Evolutionary conservation across 2,329 filamentous ascomycete genomes (phyloP).

Genomic region (Colletotrichum orchidophilum): DNA sequence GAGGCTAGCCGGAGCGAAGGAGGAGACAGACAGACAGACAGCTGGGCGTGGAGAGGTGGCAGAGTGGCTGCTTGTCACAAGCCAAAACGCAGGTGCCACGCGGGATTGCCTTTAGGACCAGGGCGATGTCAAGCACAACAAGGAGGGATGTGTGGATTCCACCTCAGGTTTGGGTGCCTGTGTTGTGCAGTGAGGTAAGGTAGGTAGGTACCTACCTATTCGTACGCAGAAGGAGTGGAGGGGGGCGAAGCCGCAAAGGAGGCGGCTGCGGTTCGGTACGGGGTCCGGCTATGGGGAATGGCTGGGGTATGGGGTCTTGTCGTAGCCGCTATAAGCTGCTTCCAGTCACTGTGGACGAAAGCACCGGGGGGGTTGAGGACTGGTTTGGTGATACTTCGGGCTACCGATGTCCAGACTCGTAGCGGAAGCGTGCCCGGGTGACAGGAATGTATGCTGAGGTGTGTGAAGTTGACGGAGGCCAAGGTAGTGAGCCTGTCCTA

Average conservation of each 20-base stretch:
- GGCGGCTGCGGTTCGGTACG: not conserved
- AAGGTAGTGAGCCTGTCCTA: not conserved
- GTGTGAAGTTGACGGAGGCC: not conserved
- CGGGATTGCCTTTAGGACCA: conserved; percentile 8
- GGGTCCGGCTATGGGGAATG: not conserved
- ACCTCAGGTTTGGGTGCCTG: no score
- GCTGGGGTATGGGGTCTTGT: not conserved
- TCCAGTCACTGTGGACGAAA: not conserved
- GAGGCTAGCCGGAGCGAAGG: conserved; percentile 6
- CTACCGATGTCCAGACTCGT: not conserved
- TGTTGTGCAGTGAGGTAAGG: not conserved
- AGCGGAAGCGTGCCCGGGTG: not conserved
- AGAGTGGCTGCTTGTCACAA: conserved; percentile 31
- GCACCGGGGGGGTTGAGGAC: not conserved
- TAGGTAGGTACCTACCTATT: not conserved
- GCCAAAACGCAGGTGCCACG: conserved; percentile 29
- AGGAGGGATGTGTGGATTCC: conserved; percentile 10
- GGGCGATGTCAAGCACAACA: conserved; percentile 12
- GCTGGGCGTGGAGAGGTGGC: not conserved
- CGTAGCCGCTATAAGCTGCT: not conserved
- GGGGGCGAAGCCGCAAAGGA: not conserved
- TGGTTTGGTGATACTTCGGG: not conserved
- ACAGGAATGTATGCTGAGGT: not conserved
- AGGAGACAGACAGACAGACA: not conserved
- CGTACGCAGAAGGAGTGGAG: no score